Percentiles rank a stretch among this genome's conserved stretches.
Evolutionary conservation across 2,329 filamentous ascomycete genomes (phyloP).

Genomic region (Penicillium fuscoglaucum): DNA sequence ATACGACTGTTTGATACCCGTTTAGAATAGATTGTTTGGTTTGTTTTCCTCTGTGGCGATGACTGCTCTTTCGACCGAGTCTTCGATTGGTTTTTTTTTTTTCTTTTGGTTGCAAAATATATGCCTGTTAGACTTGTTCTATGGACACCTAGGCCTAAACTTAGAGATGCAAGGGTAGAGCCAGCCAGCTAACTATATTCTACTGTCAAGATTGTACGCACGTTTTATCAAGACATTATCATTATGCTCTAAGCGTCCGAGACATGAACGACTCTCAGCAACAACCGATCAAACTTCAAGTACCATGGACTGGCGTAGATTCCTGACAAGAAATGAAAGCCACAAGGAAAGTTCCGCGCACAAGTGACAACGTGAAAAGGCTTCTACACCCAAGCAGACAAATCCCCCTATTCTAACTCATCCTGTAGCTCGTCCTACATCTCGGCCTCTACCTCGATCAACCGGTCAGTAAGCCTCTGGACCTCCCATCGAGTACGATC

Average conservation of each 20-base stretch:
- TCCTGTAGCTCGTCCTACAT: neutral
- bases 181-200: neutral
- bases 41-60: neutral
- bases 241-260: neutral
- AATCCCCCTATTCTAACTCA: neutral
- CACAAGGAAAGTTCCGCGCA: neutral
- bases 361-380: neutral
- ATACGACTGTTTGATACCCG: constrained; percentile 5
- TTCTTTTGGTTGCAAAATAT: neutral
- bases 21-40: neutral
- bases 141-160: neutral
- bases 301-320: neutral
- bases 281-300: neutral
- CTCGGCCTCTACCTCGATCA: no score
- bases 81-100: neutral
- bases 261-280: neutral
- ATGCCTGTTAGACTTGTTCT: neutral
- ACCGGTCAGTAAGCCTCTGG: no score
- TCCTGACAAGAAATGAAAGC: neutral
- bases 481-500: no score
- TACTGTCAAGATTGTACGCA: neutral
- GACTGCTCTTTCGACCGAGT: neutral
- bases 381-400: neutral
- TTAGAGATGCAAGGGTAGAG: neutral
- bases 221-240: neutral